Evolutionary conservation across 2,329 filamentous ascomycete species (phyloP), one percentile per base, ranked within the genome.

Genomic region (Onygenales sp.): DNA sequence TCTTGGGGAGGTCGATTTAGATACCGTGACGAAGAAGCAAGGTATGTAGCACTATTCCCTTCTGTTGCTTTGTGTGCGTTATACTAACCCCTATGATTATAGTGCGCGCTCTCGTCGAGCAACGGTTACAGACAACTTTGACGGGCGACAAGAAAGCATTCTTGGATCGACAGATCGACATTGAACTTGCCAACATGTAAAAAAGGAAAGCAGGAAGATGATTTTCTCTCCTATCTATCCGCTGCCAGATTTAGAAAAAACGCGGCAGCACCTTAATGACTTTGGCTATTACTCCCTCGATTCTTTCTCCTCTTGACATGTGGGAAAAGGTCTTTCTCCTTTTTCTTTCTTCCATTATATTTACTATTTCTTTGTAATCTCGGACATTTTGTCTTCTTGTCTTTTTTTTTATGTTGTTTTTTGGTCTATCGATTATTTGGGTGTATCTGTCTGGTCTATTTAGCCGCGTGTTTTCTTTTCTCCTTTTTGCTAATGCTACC

Each of bases 1-100:
- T 62, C 76, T 98, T 57, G 74, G 78, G 13, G 92, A 96, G 64
- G 90, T 96, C 0, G 92, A 98, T 69, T 77, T 98, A 42, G 93
- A 98, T 68, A 92, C 81, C n/a, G 88, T 97, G 47, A 98, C 93
- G 6, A 98, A 97, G 83, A 98, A 98, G 76, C 92, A 97, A 74
- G 74, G 83, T 67, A 75, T 75, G 69, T 66, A 34, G 21, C 39
- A 13, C 2, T 11, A 40, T 7, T 14, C 1, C n/a, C 40, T 34
- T 10, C 36, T n/a, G 39, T 51, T 11, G 21, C 37, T 8, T 36
- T 36, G 11, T 42, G 27, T 3, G 4, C 2, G 7, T 48, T 14
- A 49, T 27, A 31, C 42, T 49, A 47, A 45, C 27, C 31, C 37
- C 36, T 40, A 50, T 56, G 57, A 53, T 60, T 49, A 42, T 52